phyloP scores from a whole-genome alignment of 1,284 basidiomycete species.

The Melampsora larici-populina region DNA sequence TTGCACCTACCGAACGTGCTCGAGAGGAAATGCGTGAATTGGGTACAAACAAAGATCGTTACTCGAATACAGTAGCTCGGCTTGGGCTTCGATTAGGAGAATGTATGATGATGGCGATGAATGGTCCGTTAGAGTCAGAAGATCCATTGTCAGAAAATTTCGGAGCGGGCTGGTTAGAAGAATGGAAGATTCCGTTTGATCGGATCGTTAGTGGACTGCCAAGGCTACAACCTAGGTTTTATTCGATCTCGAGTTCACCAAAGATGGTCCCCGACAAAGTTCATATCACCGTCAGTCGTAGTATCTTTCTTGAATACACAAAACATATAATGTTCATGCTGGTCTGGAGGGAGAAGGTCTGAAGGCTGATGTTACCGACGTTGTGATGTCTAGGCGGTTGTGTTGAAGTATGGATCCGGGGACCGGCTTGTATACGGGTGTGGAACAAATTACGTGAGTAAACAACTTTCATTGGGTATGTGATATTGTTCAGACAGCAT shows the following conservation, averaged over 20 bases:
- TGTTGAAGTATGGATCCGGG: conserved; percentile 59
- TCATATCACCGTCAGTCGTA: conserved; percentile 90
- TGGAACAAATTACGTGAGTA: conserved; percentile 32
- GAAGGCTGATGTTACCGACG: not conserved
- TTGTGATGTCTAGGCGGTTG: conserved; percentile 54
- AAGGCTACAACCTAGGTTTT: conserved; percentile 92
- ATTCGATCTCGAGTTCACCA: conserved; percentile 95
- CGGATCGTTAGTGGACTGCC: conserved; percentile 88
- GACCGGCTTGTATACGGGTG: conserved; percentile 58
- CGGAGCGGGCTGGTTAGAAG: conserved; percentile 58
- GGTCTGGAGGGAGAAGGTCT: not conserved
- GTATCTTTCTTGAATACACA: conserved; percentile 65
- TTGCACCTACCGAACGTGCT: conserved; percentile 76
- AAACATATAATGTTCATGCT: not conserved
- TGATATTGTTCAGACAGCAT: not conserved
- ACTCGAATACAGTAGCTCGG: conserved; percentile 68
- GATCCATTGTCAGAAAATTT: conserved; percentile 63
- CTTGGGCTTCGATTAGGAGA: conserved; percentile 87
- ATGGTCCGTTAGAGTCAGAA: conserved; percentile 62
- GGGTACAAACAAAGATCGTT: conserved; percentile 82
- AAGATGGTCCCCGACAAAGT: conserved; percentile 83
- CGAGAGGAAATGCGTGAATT: conserved; percentile 71
- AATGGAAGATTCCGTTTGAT: conserved; percentile 95
- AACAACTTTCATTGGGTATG: not conserved
- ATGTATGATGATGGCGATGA: conserved; percentile 80